phyloP scores from a whole-genome alignment of 2,329 filamentous ascomycete genomes.

The Ceratocystis colombiana region DNA sequence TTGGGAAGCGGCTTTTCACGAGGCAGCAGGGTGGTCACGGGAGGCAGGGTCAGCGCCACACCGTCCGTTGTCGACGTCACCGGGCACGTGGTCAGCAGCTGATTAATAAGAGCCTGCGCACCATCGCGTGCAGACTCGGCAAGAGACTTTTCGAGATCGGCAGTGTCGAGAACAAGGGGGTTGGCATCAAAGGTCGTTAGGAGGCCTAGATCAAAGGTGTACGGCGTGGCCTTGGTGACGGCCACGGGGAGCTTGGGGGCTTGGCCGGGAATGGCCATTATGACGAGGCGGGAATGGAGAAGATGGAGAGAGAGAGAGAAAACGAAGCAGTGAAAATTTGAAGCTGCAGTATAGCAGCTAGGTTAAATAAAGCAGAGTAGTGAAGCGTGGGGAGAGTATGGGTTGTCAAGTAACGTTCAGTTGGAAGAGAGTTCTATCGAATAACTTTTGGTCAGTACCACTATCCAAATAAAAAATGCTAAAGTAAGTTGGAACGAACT shows the following conservation, averaged over 20 bases:
- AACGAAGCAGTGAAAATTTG: too few species aligned
- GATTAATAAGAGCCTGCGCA: conserved; percentile 85
- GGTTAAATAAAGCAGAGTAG: background rate
- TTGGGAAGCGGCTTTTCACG: conserved; percentile 85
- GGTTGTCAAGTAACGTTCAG: background rate
- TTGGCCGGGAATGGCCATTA: conserved; percentile 34
- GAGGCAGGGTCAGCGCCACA: conserved; percentile 70
- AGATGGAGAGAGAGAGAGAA: background rate
- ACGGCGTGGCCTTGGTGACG: conserved; percentile 75
- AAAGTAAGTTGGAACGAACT: conserved; percentile 18
- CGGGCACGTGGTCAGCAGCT: conserved; percentile 80
- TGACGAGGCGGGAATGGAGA: conserved; percentile 8
- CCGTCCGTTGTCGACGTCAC: conserved; percentile 59
- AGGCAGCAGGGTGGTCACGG: conserved; percentile 59
- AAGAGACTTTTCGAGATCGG: conserved; percentile 56
- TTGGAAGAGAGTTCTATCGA: background rate
- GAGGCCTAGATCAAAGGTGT: conserved; percentile 85
- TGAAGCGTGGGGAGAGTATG: background rate
- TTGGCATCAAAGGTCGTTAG: conserved; percentile 82
- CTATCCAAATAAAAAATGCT: background rate
- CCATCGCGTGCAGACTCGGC: conserved; percentile 71
- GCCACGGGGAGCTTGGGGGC: conserved; percentile 49
- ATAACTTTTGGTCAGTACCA: background rate
- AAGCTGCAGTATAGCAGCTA: background rate
- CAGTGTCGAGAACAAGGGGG: conserved; percentile 52